These are phyloP conservation scores for Rhizopogon rudus DNA, from an alignment of 768 basidiomycete genomes.

Conservation along the genomic window DNA sequence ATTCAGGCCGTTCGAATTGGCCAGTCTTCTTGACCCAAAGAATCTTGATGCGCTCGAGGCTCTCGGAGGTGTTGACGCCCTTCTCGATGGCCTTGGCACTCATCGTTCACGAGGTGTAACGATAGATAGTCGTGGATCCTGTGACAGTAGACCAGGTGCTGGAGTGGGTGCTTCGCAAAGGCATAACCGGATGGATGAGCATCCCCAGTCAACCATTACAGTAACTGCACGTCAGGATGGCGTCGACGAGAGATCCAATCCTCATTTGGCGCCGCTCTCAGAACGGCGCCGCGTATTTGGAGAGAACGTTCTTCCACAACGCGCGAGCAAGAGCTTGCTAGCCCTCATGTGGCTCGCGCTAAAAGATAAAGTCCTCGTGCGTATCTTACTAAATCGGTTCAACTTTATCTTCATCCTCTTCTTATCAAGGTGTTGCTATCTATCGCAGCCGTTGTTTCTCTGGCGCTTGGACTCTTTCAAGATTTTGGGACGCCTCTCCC, in stretches of 20 bases:
- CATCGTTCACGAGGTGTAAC: conserved; percentile 43
- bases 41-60: conserved; percentile 55
- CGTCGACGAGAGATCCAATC: conserved; percentile 4
- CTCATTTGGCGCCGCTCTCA: conserved; percentile 41
- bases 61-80: conserved; percentile 65
- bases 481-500: conserved; percentile 75
- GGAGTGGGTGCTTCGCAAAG: conserved; percentile 28
- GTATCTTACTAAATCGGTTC: conserved; percentile 20
- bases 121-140: conserved; percentile 1
- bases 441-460: conserved; percentile 87
- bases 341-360: conserved; percentile 81
- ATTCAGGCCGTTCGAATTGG: conserved; percentile 71
- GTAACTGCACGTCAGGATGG: conserved; percentile 12
- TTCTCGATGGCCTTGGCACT: conserved; percentile 75
- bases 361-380: conserved; percentile 86
- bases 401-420: conserved; percentile 4
- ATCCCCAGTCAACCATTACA: conserved; percentile 11
- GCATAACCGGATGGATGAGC: conserved; percentile 18
- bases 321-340: conserved; percentile 65
- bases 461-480: conserved; percentile 92
- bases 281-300: conserved; percentile 70
- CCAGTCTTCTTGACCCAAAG: conserved; percentile 89
- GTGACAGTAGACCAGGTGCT: conserved; percentile 19
- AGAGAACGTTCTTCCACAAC: conserved; percentile 65
- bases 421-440: conserved; percentile 71